Conservation (phyloP, 2,329 filamentous ascomycete genomes). For the Lecanosticta acicola region DNA sequence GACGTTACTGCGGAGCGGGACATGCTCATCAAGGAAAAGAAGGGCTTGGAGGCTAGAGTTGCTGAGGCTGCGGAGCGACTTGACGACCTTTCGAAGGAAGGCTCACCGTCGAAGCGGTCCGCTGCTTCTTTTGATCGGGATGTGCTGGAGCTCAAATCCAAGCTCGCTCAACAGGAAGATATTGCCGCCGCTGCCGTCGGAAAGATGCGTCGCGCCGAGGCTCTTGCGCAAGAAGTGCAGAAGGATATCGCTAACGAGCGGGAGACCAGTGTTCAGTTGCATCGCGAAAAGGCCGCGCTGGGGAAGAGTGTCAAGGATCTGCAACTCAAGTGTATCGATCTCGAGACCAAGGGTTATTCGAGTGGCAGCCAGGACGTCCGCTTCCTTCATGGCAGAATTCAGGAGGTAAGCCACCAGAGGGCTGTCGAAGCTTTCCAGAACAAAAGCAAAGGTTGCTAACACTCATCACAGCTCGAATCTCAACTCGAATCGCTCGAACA, state of each 20-base stretch:
- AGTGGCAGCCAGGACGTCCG: slow-evolving; percentile 91
- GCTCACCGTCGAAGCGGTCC: slow-evolving; percentile 81
- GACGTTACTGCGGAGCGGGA: slow-evolving; percentile 83
- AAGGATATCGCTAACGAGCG: slow-evolving; percentile 85
- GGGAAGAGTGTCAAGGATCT: slow-evolving; percentile 89
- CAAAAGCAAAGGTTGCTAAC: slow-evolving; percentile 22
- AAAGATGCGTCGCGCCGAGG: slow-evolving; percentile 94
- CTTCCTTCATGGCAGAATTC: slow-evolving; percentile 87
- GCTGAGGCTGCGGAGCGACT: slow-evolving; percentile 82
- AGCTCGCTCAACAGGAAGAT: slow-evolving; percentile 87
- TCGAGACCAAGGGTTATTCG: slow-evolving; percentile 96
- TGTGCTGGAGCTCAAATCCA: slow-evolving; percentile 81
- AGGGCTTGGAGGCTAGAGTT: slow-evolving; percentile 75
- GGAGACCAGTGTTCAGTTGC: slow-evolving; percentile 72
- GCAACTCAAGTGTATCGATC: slow-evolving; percentile 81
- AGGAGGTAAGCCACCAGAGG: slow-evolving; percentile 73
- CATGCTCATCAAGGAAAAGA: slow-evolving; percentile 79
- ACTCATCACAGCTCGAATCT: slow-evolving; percentile 31
- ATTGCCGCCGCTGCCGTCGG: slow-evolving; percentile 85
- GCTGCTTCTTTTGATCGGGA: slow-evolving; percentile 85
- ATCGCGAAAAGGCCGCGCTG: slow-evolving; percentile 81
- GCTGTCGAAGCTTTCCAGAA: slow-evolving; percentile 9
- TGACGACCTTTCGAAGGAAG: slow-evolving; percentile 72
- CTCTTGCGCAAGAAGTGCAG: slow-evolving; percentile 79
- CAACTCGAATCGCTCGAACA: slow-evolving; percentile 85